phyloP scores from a whole-genome alignment of 768 basidiomycete species.

The Coprinellus micaceus region DNA sequence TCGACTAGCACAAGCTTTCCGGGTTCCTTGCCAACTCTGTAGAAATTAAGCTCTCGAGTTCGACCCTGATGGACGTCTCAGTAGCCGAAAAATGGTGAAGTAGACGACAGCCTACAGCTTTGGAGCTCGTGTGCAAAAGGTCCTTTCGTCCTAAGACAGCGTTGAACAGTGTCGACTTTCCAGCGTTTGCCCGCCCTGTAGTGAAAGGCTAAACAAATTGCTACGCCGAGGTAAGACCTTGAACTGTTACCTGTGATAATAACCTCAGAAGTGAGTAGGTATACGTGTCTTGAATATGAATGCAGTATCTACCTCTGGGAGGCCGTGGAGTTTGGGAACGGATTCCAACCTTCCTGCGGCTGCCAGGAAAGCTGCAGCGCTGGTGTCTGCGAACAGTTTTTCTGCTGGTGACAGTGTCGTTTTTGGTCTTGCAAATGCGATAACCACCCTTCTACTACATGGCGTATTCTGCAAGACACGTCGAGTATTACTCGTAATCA shows the following conservation, averaged over 20 bases:
- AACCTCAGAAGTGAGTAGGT: constrained; percentile 28
- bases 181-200: constrained; percentile 72
- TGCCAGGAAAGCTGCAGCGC: constrained; percentile 36
- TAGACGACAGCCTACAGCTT: constrained; percentile 47
- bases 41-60: constrained; percentile 73
- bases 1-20: constrained; percentile 70
- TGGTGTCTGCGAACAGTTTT: constrained; percentile 26
- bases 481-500: neutral
- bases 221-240: neutral
- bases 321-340: constrained; percentile 37
- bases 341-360: constrained; percentile 33
- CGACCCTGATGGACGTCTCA: constrained; percentile 47
- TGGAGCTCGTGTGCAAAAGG: constrained; percentile 63
- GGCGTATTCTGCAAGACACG: neutral
- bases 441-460: neutral
- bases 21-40: constrained; percentile 55
- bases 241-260: constrained; percentile 46
- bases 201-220: neutral
- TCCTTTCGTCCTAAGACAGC: constrained; percentile 56
- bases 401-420: constrained; percentile 5
- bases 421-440: neutral
- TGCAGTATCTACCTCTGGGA: constrained; percentile 38
- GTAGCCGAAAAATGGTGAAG: neutral
- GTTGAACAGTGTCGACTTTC: constrained; percentile 74
- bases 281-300: neutral